Evolutionary conservation across 1,284 basidiomycete species (phyloP).

Genomic region (Veloporphyrellus conicus): DNA sequence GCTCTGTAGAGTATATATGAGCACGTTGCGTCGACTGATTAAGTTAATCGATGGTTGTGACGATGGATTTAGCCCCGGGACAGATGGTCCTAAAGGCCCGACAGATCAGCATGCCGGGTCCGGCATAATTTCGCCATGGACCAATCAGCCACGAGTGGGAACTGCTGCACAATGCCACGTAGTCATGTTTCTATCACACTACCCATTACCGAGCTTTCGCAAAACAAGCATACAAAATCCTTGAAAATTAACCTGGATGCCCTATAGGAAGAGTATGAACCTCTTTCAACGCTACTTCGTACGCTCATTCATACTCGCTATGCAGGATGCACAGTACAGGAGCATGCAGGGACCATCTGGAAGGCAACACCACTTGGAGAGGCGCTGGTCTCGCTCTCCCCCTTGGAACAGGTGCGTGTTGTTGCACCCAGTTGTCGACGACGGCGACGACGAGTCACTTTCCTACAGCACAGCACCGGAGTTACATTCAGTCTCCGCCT

Average conservation of each 20-base stretch:
- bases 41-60: conserved; percentile 26
- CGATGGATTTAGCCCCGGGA: background rate
- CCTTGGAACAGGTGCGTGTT: conserved; percentile 1
- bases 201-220: conserved; percentile 9
- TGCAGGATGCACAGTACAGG: background rate
- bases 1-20: too few relatives aligned
- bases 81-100: background rate
- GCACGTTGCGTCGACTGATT: background rate
- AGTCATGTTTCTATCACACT: conserved; percentile 17
- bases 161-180: conserved; percentile 12
- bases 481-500: conserved; percentile 18
- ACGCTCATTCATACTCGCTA: background rate
- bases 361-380: background rate
- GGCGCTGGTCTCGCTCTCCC: background rate
- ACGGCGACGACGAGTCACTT: conserved; percentile 12
- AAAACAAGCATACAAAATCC: background rate
- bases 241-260: background rate
- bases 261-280: background rate
- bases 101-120: conserved; percentile 9
- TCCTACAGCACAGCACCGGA: background rate
- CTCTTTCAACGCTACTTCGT: background rate
- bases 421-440: background rate
- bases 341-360: background rate
- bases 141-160: conserved; percentile 25
- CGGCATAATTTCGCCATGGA: conserved; percentile 8